Base-by-base conservation (phyloP, 2,329 filamentous ascomycete genomes). In the Aspergillus vadensis region DNA sequence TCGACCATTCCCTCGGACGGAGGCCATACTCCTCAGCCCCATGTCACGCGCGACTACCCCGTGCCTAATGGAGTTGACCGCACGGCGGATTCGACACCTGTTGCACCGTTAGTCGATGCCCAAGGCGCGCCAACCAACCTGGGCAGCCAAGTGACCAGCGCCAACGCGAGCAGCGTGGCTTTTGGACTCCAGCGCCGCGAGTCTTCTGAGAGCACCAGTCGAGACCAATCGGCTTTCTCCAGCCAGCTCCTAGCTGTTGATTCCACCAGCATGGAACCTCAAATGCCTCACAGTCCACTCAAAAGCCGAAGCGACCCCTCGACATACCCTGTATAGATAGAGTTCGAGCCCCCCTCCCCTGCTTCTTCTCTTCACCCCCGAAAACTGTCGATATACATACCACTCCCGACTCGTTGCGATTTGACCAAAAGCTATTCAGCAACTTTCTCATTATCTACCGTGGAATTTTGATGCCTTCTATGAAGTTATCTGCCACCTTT, bases 381-480 rank as follows among this genome's bases (percentile, higher is more conserved):
- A 47, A 36, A 36, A 23, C 10, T 44, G 41, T 47, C 32, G n/a
- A 55, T 55, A 19, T 55, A 39, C 21, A 32, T 39, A 43, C 25
- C 38, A 23, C 39, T 4, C 21, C 25, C 14, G 14, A 21, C 9
- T 5, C 19, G 19, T 36, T 32, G 39, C 25, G 53, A 47, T 55
- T 30, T 44, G 53, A 43, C 25, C 41, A 55, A 55, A 55, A 55
- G 53, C 53, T 55, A 38, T 55, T 47, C n/a, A 55, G 53, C 39
- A 50, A 23, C 41, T 23, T n/a, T 50, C 7, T 14, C 17, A 44
- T 17, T 6, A 15, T 32, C 14, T 27, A 8, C n/a, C 10, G 17
- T 25, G 5, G 10, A 36, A 14, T 12, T 30, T 15, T 50, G 17
- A 27, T 27, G 14, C 21, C 25, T 15, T 49, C 32, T 27, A 27